These are phyloP conservation scores for Wickerhamiella qilinensis DNA, from an alignment of 805 yeast species.

Conservation along the genomic window DNA sequence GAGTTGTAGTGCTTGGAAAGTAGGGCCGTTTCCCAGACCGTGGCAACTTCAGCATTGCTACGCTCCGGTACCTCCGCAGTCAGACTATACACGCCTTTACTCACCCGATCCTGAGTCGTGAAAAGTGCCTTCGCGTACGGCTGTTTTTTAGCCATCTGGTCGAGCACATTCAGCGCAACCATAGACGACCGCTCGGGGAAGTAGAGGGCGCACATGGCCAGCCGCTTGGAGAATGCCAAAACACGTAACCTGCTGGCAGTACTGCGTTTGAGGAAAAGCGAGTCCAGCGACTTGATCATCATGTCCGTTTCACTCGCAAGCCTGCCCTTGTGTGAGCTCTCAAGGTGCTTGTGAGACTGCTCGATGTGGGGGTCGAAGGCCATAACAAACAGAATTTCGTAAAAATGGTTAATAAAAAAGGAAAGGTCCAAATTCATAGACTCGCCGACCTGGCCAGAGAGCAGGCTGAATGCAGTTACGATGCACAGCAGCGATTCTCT, in stretches of 20 bases:
- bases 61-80: slow-evolving; percentile 55
- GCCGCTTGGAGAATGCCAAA: slow-evolving; percentile 61
- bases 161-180: slow-evolving; percentile 63
- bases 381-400: slow-evolving; percentile 48
- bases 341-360: slow-evolving; percentile 62
- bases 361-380: slow-evolving; percentile 74
- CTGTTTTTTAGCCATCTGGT: slow-evolving; percentile 54
- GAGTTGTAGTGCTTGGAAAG: slow-evolving; percentile 76
- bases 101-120: slow-evolving; percentile 76
- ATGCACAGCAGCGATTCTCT: slow-evolving; percentile 70
- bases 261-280: slow-evolving; percentile 47
- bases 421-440: slow-evolving; percentile 71
- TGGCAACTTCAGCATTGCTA: slow-evolving; percentile 75
- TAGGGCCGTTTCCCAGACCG: slow-evolving; percentile 74
- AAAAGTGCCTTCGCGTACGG: slow-evolving; percentile 60
- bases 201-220: slow-evolving; percentile 50
- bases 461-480: slow-evolving; percentile 77
- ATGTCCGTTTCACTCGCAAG: slow-evolving; percentile 82
- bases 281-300: slow-evolving; percentile 59
- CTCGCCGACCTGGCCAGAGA: slow-evolving; percentile 45
- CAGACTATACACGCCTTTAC: slow-evolving; percentile 59
- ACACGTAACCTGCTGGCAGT: slow-evolving; percentile 22
- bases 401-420: slow-evolving; percentile 60
- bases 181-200: slow-evolving; percentile 79
- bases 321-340: slow-evolving; percentile 54